Evolutionary conservation across 176 grass and related monocot species (phyloP), one percentile per base, ranked within the genome.

Genomic region (Oryza australiensis): DNA sequence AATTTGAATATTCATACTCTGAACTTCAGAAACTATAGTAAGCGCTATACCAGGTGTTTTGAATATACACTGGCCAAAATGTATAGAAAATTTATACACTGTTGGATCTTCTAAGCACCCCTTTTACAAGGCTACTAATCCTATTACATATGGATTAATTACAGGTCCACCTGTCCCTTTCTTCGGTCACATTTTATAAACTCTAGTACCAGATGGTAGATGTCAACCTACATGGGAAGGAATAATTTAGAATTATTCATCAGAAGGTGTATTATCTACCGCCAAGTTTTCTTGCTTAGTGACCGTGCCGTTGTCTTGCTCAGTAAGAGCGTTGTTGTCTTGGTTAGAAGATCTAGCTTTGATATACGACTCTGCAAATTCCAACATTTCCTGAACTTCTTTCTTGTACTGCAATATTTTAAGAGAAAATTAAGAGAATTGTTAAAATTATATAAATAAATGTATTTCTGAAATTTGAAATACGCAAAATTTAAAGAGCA

Each of bases 371-470:
- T 72, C 78, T 3, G 92, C 95, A 37, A 95, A 87, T 76, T 81
- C 86, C 77, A 95, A 35, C 92, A 95, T 95, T 49, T 91, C 78
- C 13, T 74, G 69, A 7, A 86, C 90, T 85, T 98, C 95, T 55
- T 87, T 91, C 80, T 91, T 95, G 59, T 93, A 93, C 95, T 98
- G 92, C 76, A 82, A 29, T 2, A 63, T 67, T 70, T 68, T 9
- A 80, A 46, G 78, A 63, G 32, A 49, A n/a, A n/a, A n/a, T n/a
- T n/a, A n/a, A n/a, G 8, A 59, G 12, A 77, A n/a, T 23, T 40
- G 55, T 32, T 53, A n/a, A n/a, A n/a, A n/a, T n/a, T n/a, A n/a
- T n/a, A n/a, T n/a, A n/a, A n/a, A n/a, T n/a, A n/a, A n/a, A n/a
- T n/a, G n/a, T n/a, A n/a, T n/a, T n/a, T n/a, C n/a, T n/a, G n/a